phyloP scores from a whole-genome alignment of 2,329 filamentous ascomycete species.

The Elsinoe fawcettii region DNA sequence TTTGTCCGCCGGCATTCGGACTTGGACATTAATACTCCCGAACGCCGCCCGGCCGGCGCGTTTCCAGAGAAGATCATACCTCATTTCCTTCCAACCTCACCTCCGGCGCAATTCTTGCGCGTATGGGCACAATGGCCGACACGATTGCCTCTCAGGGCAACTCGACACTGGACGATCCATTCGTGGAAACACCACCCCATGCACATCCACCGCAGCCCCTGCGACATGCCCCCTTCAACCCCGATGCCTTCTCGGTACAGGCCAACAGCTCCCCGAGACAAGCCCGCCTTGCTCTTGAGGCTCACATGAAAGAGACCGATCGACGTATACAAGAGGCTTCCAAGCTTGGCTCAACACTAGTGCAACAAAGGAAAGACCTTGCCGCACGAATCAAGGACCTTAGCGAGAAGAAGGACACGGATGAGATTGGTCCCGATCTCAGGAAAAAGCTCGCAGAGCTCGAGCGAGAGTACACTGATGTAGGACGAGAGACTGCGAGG shows the following conservation, averaged over 20 bases:
- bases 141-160: not conserved
- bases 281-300: constrained; percentile 79
- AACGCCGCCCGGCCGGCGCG: not conserved
- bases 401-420: constrained; percentile 64
- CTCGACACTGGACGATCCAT: constrained; percentile 34
- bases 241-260: constrained; percentile 62
- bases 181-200: constrained; percentile 31
- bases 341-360: constrained; percentile 75
- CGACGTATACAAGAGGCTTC: constrained; percentile 85
- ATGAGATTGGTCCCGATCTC: constrained; percentile 72
- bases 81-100: not conserved
- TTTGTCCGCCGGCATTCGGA: not conserved
- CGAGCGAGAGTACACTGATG: constrained; percentile 90
- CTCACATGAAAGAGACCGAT: constrained; percentile 87
- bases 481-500: constrained; percentile 80
- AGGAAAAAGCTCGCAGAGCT: constrained; percentile 76
- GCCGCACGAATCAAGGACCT: constrained; percentile 77
- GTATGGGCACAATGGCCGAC: constrained; percentile 12
- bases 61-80: not conserved
- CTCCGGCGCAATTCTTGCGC: not conserved
- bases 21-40: not conserved
- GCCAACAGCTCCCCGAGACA: constrained; percentile 71
- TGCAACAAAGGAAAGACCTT: constrained; percentile 79
- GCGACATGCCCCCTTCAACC: constrained; percentile 77
- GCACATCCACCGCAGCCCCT: constrained; percentile 41